Evolutionary conservation across 495 filamentous ascomycete species (phyloP).

Genomic region (Durotheca rogersii): DNA sequence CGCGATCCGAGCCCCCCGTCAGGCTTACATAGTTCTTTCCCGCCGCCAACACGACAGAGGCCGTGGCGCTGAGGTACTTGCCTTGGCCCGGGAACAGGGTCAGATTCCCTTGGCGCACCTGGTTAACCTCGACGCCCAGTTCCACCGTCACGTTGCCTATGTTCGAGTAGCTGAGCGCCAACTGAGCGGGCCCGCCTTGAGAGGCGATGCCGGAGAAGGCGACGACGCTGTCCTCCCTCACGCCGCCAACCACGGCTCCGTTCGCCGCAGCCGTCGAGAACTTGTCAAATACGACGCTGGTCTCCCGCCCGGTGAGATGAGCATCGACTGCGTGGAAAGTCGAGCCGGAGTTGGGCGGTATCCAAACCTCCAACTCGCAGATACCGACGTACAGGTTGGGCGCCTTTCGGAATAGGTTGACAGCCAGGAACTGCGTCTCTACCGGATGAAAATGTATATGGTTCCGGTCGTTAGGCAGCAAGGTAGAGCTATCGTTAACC

Average conservation of each 20-base stretch:
- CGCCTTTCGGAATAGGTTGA: slow-evolving; percentile 37
- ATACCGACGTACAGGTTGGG: slow-evolving; percentile 33
- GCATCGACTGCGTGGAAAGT: slow-evolving; percentile 37
- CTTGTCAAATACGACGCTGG: slow-evolving; percentile 32
- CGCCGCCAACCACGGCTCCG: slow-evolving; percentile 37
- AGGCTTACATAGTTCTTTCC: slow-evolving; percentile 40
- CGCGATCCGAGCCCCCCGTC: slow-evolving; percentile 29
- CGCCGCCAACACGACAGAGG: slow-evolving; percentile 20
- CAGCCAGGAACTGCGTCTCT: slow-evolving; percentile 34
- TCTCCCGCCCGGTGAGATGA: slow-evolving; percentile 31
- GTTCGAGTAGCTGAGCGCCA: slow-evolving; percentile 32
- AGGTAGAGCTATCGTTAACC: slow-evolving; percentile 24
- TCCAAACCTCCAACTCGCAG: slow-evolving; percentile 44
- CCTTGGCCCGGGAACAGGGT: slow-evolving; percentile 20
- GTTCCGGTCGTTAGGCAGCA: slow-evolving; percentile 44
- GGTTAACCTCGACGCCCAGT: slow-evolving; percentile 35
- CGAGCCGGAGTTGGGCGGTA: slow-evolving; percentile 24
- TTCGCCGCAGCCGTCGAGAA: slow-evolving; percentile 31
- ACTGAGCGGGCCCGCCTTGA: slow-evolving; percentile 6
- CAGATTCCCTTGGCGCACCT: slow-evolving; percentile 16
- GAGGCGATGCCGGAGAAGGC: slow-evolving; percentile 37
- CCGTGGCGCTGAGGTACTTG: slow-evolving; percentile 19
- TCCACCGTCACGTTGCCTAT: slow-evolving; percentile 8
- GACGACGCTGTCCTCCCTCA: slow-evolving; percentile 31
- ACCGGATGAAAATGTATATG: slow-evolving; percentile 36